Conservation (phyloP, 129 eudicot genomes). For the Saposhnikovia divaricata region DNA sequence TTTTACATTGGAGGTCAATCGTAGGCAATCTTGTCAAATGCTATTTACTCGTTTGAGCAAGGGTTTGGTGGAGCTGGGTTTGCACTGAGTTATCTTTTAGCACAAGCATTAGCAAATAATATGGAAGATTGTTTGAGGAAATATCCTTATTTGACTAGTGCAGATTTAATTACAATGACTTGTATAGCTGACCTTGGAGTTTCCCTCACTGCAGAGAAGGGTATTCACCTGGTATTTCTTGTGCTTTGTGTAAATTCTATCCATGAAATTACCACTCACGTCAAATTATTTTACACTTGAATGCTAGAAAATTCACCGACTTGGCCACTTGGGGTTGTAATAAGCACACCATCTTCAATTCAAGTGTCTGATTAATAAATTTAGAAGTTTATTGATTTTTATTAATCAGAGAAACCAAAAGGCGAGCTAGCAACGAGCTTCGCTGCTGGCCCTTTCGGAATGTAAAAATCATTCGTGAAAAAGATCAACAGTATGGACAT, state of each 20-base stretch:
- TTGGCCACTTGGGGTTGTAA: too few relatives aligned
- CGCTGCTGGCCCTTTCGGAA: background rate
- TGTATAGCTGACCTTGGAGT: too few relatives aligned
- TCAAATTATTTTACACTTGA: background rate
- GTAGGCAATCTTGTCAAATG: constrained; percentile 18
- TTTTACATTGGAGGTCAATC: constrained; percentile 32
- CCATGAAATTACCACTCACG: background rate
- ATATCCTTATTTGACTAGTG: constrained; percentile 21
- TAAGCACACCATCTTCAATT: background rate
- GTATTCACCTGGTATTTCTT: constrained; percentile 35
- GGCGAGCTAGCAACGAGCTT: background rate
- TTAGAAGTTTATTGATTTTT: too few relatives aligned
- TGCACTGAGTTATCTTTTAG: constrained; percentile 40
- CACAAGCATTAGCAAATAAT: constrained; percentile 15
- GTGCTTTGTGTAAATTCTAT: background rate
- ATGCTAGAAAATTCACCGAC: background rate
- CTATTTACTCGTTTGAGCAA: constrained; percentile 18
- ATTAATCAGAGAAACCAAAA: background rate
- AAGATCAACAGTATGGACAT: background rate
- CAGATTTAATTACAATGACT: constrained; percentile 32
- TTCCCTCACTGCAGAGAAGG: constrained; percentile 21
- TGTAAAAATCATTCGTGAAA: background rate
- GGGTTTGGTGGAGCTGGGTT: constrained; percentile 53
- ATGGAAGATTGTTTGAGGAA: constrained; percentile 29
- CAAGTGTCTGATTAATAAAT: background rate